Conservation (phyloP, 129 eudicot species). For the Flaveria trinervia region DNA sequence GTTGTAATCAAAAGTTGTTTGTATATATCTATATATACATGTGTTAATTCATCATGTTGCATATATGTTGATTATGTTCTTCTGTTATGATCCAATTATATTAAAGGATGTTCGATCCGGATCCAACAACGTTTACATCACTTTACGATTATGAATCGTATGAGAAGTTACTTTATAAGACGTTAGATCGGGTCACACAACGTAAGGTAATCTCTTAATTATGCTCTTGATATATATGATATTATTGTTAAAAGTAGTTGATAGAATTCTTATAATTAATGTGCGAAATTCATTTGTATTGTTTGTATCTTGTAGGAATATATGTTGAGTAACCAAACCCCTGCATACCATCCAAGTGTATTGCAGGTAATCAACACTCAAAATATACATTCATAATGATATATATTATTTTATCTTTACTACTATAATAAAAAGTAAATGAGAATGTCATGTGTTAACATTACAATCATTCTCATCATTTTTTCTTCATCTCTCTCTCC, state of each 20-base stretch:
- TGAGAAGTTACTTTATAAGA: conserved; percentile 55
- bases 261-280: not conserved
- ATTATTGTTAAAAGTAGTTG: not conserved
- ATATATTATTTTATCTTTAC: too few species aligned
- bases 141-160: conserved; percentile 54
- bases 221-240: not conserved
- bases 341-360: conserved; percentile 56
- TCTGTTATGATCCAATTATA: conserved; percentile 16
- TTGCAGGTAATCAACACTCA: conserved; percentile 47
- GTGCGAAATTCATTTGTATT: not conserved
- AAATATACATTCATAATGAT: not conserved
- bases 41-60: not conserved
- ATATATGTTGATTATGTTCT: not conserved
- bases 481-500: too few species aligned
- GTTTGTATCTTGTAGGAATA: conserved; percentile 38
- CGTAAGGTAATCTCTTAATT: conserved; percentile 51
- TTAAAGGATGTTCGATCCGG: conserved; percentile 68
- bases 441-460: too few species aligned
- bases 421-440: too few species aligned
- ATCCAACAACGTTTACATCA: conserved; percentile 52
- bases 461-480: too few species aligned
- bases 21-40: not conserved
- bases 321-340: conserved; percentile 52
- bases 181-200: conserved; percentile 55
- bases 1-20: conserved; percentile 22